phyloP scores from a whole-genome alignment of 345 rosid genomes.

The Ailanthus altissimus region DNA sequence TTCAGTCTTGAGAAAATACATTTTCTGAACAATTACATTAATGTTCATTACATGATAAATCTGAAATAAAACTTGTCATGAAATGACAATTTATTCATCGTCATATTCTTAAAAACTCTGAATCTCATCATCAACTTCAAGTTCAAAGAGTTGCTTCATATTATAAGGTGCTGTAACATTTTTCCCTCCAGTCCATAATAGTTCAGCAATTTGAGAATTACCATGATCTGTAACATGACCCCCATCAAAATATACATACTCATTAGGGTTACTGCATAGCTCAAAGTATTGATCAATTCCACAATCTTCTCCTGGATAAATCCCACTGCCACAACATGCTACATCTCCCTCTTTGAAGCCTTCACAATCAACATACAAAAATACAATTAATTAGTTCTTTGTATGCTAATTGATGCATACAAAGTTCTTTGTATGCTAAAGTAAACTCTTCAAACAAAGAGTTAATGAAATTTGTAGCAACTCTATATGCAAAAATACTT shows the following conservation, averaged over 20 bases:
- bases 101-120: background rate
- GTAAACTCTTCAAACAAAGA: no score
- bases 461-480: no score
- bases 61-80: no score
- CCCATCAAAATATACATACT: slow-evolving; percentile 20
- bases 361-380: background rate
- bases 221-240: slow-evolving; percentile 1
- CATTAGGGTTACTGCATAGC: slow-evolving; percentile 15
- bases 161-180: background rate
- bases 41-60: no score
- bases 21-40: no score
- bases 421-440: no score
- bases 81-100: no score
- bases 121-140: background rate
- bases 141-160: no score
- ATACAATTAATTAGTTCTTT: no score
- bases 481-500: no score
- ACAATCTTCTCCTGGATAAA: background rate
- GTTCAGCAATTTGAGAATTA: background rate
- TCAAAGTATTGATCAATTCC: background rate
- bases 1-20: no score
- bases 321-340: slow-evolving; percentile 40
- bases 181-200: slow-evolving; percentile 10
- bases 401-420: no score
- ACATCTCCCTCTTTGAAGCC: slow-evolving; percentile 26